Percentiles rank a stretch among this genome's conserved stretches.
Conservation (phyloP, 1,284 basidiomycete species). For the Mycosarcoma mackinlayi region DNA sequence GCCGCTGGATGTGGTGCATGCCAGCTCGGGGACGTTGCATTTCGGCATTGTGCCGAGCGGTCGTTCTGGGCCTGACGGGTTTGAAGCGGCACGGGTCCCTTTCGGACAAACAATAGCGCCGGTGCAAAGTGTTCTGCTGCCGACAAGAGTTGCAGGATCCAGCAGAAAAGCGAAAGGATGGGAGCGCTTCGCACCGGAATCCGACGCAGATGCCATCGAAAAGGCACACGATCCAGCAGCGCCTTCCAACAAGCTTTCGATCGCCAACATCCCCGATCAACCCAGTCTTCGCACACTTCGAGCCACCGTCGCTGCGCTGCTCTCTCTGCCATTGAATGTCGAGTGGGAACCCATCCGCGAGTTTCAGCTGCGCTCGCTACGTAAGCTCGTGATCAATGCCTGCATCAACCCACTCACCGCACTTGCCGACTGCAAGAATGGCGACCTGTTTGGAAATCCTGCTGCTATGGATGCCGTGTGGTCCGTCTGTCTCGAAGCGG, state of each 20-base stretch:
- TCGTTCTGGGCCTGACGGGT: conserved; percentile 20
- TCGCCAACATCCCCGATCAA: conserved; percentile 51
- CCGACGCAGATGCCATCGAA: conserved; percentile 4
- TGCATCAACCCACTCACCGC: conserved; percentile 90
- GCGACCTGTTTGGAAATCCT: conserved; percentile 71
- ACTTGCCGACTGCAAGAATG: conserved; percentile 82
- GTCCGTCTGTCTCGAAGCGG: conserved; percentile 56
- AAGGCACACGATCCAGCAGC: conserved; percentile 19
- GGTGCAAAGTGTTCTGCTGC: neutral
- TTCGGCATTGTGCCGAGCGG: conserved; percentile 82
- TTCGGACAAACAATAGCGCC: conserved; percentile 28
- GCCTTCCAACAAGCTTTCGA: conserved; percentile 38
- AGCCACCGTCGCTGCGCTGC: conserved; percentile 53
- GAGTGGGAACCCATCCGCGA: conserved; percentile 78
- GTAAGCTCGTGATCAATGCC: conserved; percentile 86
- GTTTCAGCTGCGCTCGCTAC: conserved; percentile 79
- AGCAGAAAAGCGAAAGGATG: conserved; percentile 22
- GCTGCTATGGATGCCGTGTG: conserved; percentile 58
- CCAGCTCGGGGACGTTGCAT: conserved; percentile 78
- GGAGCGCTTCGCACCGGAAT: conserved; percentile 36
- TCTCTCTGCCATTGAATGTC: conserved; percentile 61
- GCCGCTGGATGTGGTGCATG: conserved; percentile 77
- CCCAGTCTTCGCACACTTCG: conserved; percentile 48
- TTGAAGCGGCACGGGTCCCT: conserved; percentile 24
- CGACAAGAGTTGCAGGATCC: neutral